These are phyloP conservation scores for Quercus mongolica DNA, from an alignment of 306 rosid genomes.

Conservation along the genomic window DNA sequence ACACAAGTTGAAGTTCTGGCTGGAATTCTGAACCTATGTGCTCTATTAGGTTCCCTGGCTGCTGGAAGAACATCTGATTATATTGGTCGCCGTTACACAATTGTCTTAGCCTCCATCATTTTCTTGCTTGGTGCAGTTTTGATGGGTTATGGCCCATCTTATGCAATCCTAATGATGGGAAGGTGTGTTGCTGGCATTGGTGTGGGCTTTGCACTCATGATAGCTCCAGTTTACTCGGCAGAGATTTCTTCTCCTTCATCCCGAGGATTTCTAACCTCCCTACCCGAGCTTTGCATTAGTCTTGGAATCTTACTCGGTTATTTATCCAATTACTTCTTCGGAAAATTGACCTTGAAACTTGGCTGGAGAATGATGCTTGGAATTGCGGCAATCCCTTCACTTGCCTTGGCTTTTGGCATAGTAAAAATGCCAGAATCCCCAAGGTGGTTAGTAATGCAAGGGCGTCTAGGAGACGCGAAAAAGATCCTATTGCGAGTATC, in stretches of 20 bases:
- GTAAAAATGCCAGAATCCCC: slow-evolving; percentile 85
- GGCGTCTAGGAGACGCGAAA: slow-evolving; percentile 51
- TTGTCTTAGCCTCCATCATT: slow-evolving; percentile 44
- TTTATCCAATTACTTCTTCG: slow-evolving; percentile 55
- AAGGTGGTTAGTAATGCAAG: slow-evolving; percentile 77
- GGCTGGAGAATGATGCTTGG: slow-evolving; percentile 96
- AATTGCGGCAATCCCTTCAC: slow-evolving; percentile 64
- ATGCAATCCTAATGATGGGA: slow-evolving; percentile 53
- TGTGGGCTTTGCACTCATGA: slow-evolving; percentile 79
- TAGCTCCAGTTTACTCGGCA: slow-evolving; percentile 84
- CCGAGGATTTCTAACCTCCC: slow-evolving; percentile 62
- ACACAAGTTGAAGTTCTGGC: slow-evolving; percentile 66
- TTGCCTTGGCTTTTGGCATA: slow-evolving; percentile 42
- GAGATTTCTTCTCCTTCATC: slow-evolving; percentile 71
- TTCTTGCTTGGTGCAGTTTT: slow-evolving; percentile 63
- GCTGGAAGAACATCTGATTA: slow-evolving; percentile 80
- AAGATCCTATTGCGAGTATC: slow-evolving; percentile 37
- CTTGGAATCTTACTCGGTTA: slow-evolving; percentile 72
- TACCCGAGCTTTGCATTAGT: slow-evolving; percentile 74
- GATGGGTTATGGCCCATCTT: slow-evolving; percentile 84
- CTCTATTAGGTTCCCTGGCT: slow-evolving; percentile 52
- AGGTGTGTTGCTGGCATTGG: slow-evolving; percentile 75
- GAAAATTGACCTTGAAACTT: slow-evolving; percentile 43
- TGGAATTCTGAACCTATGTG: slow-evolving; percentile 74
- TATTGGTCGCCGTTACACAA: slow-evolving; percentile 84